Base-by-base conservation (phyloP, 257 asterid species). In the Anisodus tanguticus region DNA sequence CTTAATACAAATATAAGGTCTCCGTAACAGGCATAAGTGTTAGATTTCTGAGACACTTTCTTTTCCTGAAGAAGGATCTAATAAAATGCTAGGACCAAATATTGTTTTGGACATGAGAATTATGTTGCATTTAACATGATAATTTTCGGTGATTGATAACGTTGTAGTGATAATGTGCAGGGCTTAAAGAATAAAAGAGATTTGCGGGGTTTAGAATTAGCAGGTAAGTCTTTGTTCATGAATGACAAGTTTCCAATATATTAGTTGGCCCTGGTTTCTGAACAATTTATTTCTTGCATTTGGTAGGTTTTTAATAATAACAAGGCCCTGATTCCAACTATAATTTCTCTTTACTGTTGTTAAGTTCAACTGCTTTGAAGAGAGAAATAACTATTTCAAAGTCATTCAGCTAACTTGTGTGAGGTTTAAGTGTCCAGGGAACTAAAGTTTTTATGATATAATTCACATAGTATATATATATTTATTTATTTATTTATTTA, bases 131-230 rank as follows among this genome's bases (percentile, higher is more conserved):
- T 79, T 68, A 68, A 19, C 60, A 81, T 51, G 47, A 57, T 58
- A 6, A 17, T 51, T 22, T 60, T 64, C 54, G 82, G 85, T 81
- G 17, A 15, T 41, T 2, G 49, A 57, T 66, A 4, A 43, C 0
- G 6, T 16, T 69, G 10, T 59, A 58, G 26, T 69, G 71, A 79
- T 85, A 84, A 54, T 15, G 37, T 77, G 86, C 92, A 92, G 97
- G 88, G 82, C 64, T 31, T 89, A 62, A 83, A 55, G 86, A 88
- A 85, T 74, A 88, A 91, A 55, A 85, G 89, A 83, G 88, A 82
- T 76, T 62, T 89, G 74, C 76, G 88, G 66, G 83, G 88, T 86
- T 83, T 88, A 49, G 82, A 88, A 41, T 81, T 91, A 59, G 64
- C 88, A 69, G 94, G 97, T 83, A 87, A 90, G 71, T 66, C 9